phyloP scores from a whole-genome alignment of 1,284 basidiomycete genomes.

The Phellopilus nigrolimitatus region DNA sequence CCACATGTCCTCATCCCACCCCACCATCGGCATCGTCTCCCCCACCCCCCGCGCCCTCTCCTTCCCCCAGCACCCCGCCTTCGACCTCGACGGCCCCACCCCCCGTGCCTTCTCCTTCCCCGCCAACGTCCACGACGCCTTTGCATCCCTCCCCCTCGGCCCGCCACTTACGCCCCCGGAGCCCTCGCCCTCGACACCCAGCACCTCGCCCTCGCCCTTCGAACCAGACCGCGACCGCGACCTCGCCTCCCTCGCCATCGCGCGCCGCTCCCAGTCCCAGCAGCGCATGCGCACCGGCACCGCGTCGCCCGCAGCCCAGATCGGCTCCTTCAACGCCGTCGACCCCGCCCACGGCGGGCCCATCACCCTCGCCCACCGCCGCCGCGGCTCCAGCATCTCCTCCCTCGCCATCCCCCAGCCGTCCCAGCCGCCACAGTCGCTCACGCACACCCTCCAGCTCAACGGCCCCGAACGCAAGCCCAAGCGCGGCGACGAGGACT shows the following conservation, averaged over 20 bases:
- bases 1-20: background rate
- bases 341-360: conserved; percentile 8
- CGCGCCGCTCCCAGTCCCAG: background rate
- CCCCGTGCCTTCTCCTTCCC: conserved; percentile 73
- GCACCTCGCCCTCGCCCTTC: conserved; percentile 61
- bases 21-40: conserved; percentile 3
- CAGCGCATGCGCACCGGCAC: background rate
- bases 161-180: conserved; percentile 24
- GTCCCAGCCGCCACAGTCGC: conserved; percentile 36
- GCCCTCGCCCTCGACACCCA: conserved; percentile 58
- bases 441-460: conserved; percentile 40
- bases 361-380: conserved; percentile 11
- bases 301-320: conserved; percentile 8
- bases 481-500: conserved; percentile 73
- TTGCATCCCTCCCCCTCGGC: background rate
- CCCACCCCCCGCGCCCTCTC: conserved; percentile 14
- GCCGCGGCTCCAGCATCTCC: conserved; percentile 16
- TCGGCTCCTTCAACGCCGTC: conserved; percentile 12
- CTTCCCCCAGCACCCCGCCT: conserved; percentile 9
- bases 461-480: conserved; percentile 52
- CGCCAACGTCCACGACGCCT: conserved; percentile 55
- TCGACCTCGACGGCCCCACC: conserved; percentile 61
- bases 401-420: conserved; percentile 24
- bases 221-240: conserved; percentile 47
- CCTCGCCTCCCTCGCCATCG: background rate